phyloP scores from a whole-genome alignment of 371 early-diverging fungal genomes.

The Mucor lusitanicus region DNA sequence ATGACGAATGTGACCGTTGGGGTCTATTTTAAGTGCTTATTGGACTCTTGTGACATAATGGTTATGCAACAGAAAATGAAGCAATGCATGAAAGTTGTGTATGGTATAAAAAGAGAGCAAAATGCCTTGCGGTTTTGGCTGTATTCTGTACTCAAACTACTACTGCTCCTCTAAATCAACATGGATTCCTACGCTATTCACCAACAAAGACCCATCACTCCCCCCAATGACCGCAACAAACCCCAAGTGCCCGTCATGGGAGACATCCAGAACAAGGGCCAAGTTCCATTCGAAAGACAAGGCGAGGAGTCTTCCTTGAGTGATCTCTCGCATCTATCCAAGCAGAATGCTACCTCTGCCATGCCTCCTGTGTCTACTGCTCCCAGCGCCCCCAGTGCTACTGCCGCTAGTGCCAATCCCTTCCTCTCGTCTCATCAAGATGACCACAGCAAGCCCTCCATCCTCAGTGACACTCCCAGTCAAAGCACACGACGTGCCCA shows the following conservation, averaged over 20 bases:
- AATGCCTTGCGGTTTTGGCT: too few species aligned
- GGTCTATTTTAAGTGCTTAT: neutral
- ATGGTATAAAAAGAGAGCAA: neutral
- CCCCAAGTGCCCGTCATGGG: neutral
- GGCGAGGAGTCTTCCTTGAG: neutral
- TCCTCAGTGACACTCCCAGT: constrained; percentile 3
- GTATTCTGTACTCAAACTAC: too few species aligned
- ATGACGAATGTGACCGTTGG: constrained; percentile 14
- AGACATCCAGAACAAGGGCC: neutral
- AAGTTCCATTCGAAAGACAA: constrained; percentile 6
- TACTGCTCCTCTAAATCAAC: neutral
- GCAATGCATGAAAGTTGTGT: neutral
- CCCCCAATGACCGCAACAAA: constrained; percentile 16
- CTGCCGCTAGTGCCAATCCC: neutral
- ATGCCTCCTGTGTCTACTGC: constrained; percentile 3
- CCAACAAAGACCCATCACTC: constrained; percentile 20
- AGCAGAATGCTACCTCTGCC: neutral
- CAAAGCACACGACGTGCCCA: neutral
- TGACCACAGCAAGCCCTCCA: neutral
- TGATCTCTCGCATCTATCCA: neutral
- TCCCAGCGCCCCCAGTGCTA: neutral
- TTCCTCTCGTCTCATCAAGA: neutral
- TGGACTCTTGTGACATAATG: constrained; percentile 1
- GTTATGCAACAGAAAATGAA: neutral
- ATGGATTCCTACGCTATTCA: neutral